Evolutionary conservation across 495 filamentous ascomycete genomes (phyloP).

Genomic region (Hypoxylon rickii): DNA sequence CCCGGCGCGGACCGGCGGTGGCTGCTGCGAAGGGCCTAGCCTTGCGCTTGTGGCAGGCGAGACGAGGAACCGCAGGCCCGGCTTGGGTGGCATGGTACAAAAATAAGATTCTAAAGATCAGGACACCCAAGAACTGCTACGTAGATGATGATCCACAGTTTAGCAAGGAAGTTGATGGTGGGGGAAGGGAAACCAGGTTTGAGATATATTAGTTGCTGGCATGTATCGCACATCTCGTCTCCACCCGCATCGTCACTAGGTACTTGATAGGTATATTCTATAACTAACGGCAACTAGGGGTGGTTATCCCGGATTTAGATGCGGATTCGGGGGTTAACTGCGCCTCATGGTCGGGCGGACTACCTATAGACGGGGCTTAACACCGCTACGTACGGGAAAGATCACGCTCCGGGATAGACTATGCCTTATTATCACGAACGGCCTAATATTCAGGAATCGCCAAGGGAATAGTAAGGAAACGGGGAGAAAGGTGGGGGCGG

Average conservation of each 20-base stretch:
- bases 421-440: no score
- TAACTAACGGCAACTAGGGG: slow-evolving; percentile 1
- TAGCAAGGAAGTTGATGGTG: neutral
- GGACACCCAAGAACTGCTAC: neutral
- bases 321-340: slow-evolving; percentile 13
- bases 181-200: slow-evolving; percentile 6
- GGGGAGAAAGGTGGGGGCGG: no score
- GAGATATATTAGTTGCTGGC: slow-evolving; percentile 7
- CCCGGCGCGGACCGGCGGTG: neutral
- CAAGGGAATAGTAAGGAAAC: no score
- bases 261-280: neutral
- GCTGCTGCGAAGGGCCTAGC: neutral
- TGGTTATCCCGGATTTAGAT: neutral
- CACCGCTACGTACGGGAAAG: no score
- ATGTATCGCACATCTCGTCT: no score
- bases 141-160: neutral
- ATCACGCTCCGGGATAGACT: no score
- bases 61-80: neutral
- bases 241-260: neutral
- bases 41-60: neutral
- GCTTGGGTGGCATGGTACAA: no score
- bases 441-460: no score
- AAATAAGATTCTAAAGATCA: slow-evolving; percentile 5
- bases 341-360: slow-evolving; percentile 19
- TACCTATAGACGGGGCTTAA: slow-evolving; percentile 1